Base-by-base conservation (phyloP, 176 grass and related monocot genomes). In the Alloteropsis semialata region DNA sequence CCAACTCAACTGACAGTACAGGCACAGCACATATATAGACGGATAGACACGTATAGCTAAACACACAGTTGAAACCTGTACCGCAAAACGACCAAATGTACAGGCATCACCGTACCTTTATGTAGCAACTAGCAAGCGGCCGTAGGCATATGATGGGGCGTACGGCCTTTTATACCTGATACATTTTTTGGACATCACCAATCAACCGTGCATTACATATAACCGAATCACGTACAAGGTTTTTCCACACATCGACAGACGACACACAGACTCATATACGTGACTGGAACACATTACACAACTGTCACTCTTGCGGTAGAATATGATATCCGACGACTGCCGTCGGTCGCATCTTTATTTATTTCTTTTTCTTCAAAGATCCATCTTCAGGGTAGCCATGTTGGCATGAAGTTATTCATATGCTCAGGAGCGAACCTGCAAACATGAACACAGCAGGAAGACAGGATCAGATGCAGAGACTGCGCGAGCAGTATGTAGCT, bases 351-450 rank as follows among this genome's bases (percentile, higher is more conserved):
- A 39, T 64, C 36, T 89, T 86, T 86, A 86, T 86, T 86, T 43
- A 38, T 49, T 51, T 70, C 16, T 7, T 39, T 36, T 2, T 29
- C 21, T n/a, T n/a, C n/a, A n/a, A n/a, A n/a, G 29, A 10, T 29
- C n/a, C 18, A 29, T 72, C 63, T 74, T 90, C 80, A 96, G 34
- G 96, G 91, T 80, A 99, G 69, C 96, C 96, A 99, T 42, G 84
- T 68, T 1, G 93, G 83, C 93, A 96, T 90, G 93, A 87, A 99
- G 77, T 85, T 92, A 48, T 76, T 87, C 50, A 96, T 91, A 65
- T 96, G 93, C 84, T 96, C 96, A 38, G 87, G 89, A 89, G 79
- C 65, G 37, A 84, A 96, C 83, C 96, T 99, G 60, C 15, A 75
- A 72, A 38, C 16, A 69, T 33, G 57, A 6, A 36, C 11, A 29